phyloP scores from a whole-genome alignment of 352 stramenopile genomes.

The Globisporangium splendens region DNA sequence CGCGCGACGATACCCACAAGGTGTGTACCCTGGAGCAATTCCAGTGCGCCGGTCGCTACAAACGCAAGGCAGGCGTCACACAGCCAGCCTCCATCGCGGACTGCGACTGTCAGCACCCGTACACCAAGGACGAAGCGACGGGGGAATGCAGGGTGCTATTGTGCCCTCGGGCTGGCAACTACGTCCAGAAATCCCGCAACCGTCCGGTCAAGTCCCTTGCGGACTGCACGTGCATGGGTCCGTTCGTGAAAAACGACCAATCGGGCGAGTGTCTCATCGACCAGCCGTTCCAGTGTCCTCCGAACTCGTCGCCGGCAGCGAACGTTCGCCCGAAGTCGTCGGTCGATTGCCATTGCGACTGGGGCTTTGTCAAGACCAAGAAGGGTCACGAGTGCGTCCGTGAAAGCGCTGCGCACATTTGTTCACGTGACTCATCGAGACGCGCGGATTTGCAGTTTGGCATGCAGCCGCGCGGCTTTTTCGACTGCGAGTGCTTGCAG shows the following conservation, averaged over 20 bases:
- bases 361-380: conserved; percentile 55
- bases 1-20: conserved; percentile 37
- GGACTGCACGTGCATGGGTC: conserved; percentile 61
- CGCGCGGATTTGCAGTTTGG: conserved; percentile 30
- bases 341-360: conserved; percentile 71
- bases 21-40: conserved; percentile 35
- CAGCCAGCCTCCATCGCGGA: conserved; percentile 48
- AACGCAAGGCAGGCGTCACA: conserved; percentile 24
- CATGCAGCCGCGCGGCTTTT: conserved; percentile 53
- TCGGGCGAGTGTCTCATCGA: conserved; percentile 58
- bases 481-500: conserved; percentile 68
- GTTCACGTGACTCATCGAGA: conserved; percentile 53
- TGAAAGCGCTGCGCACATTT: conserved; percentile 56
- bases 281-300: conserved; percentile 30
- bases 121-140: conserved; percentile 54
- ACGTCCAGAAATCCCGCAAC: conserved; percentile 41
- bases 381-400: conserved; percentile 38
- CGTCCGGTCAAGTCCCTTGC: conserved; percentile 49
- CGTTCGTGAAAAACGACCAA: conserved; percentile 68
- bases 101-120: conserved; percentile 72
- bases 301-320: conserved; percentile 27
- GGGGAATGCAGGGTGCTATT: conserved; percentile 46
- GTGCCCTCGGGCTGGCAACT: conserved; percentile 77
- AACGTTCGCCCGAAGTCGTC: conserved; percentile 43
- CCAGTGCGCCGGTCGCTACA: conserved; percentile 58